phyloP scores from a whole-genome alignment of 331 rosid species.

The Erythrophleum ivorense region DNA sequence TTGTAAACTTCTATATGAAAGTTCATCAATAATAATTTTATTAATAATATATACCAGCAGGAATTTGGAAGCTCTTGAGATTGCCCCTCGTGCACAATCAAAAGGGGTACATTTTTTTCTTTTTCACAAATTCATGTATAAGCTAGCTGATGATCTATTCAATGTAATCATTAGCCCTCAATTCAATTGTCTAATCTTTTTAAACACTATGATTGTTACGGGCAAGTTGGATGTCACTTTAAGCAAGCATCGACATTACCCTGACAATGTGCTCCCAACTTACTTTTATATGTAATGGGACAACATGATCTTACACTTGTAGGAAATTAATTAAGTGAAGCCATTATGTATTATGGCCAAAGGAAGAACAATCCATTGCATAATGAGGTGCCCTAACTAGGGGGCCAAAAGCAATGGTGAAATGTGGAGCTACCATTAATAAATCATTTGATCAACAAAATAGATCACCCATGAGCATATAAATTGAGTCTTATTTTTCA shows the following conservation, averaged over 20 bases:
- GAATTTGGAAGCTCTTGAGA: too few relatives aligned
- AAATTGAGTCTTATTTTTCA: background rate
- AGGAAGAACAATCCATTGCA: background rate
- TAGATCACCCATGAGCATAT: slow-evolving; percentile 33
- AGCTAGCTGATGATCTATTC: slow-evolving; percentile 27
- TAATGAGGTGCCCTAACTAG: background rate
- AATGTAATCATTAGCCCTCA: slow-evolving; percentile 24
- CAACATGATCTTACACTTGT: background rate
- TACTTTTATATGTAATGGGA: background rate
- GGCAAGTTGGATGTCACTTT: slow-evolving; percentile 33
- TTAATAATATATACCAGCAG: background rate
- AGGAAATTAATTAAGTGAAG: background rate
- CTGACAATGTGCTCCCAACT: slow-evolving; percentile 33
- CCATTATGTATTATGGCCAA: background rate
- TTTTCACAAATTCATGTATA: background rate
- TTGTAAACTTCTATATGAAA: background rate
- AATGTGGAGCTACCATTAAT: background rate
- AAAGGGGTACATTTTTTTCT: background rate
- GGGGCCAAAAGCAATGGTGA: background rate
- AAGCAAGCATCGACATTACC: slow-evolving; percentile 36
- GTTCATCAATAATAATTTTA: background rate
- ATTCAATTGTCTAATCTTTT: slow-evolving; percentile 23
- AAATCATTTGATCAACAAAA: background rate
- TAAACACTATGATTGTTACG: slow-evolving; percentile 36
- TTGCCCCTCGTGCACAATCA: background rate